A percentile compares a stretch with the other conserved stretches of the same genome.
These are phyloP conservation scores for Colletotrichum tabaci DNA, from an alignment of 2,329 filamentous ascomycete genomes.

Conservation along the genomic window DNA sequence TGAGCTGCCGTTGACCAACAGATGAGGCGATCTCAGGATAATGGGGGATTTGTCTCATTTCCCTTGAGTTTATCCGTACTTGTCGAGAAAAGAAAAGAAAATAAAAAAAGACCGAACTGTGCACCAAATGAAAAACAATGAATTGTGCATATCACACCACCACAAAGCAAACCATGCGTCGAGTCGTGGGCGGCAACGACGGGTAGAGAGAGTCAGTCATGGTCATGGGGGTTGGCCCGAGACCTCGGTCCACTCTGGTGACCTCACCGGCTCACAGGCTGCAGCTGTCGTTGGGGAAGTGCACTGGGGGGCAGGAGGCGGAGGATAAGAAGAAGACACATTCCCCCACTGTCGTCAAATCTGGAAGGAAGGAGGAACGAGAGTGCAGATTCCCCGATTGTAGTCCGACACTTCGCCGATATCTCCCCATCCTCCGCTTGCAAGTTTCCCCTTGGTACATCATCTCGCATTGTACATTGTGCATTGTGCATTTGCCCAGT, in stretches of 20 bases:
- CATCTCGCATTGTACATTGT: background rate
- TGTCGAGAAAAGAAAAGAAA: background rate
- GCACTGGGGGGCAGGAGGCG: conserved; percentile 18
- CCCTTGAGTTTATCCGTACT: no score
- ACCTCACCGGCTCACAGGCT: conserved; percentile 18
- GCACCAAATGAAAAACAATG: background rate
- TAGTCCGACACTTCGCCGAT: conserved; percentile 33
- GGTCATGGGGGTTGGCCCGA: conserved; percentile 2
- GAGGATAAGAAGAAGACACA: conserved; percentile 36
- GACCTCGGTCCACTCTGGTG: conserved; percentile 38
- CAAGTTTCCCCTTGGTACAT: no score
- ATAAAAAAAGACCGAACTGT: background rate
- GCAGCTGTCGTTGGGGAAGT: conserved; percentile 3
- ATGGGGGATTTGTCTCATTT: no score
- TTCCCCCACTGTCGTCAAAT: conserved; percentile 1
- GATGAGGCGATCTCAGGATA: conserved; percentile 23
- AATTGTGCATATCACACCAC: no score
- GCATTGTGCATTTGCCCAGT: no score
- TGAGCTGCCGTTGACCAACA: background rate
- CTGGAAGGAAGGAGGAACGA: background rate
- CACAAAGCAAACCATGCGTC: conserved; percentile 23
- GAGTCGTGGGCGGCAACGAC: conserved; percentile 12
- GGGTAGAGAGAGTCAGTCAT: conserved; percentile 36
- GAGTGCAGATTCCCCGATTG: conserved; percentile 23
- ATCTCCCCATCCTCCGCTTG: background rate